phyloP scores from a whole-genome alignment of 495 filamentous ascomycete genomes.

The Penicillium goetzii region DNA sequence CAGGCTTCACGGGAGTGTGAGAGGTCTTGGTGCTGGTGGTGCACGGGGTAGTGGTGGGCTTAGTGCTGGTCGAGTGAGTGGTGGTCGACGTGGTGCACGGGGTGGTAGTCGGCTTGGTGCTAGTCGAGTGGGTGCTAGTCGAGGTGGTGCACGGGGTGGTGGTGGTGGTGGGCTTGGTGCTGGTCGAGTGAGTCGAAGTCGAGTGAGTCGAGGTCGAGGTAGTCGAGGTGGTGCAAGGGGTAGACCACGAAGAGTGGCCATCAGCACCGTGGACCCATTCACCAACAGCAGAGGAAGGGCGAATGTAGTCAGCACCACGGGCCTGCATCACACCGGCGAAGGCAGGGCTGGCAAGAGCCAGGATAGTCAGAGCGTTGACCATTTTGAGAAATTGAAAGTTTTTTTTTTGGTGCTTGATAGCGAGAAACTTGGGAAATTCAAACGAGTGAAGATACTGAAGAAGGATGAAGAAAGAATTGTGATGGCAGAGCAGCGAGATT shows the following conservation, averaged over 20 bases:
- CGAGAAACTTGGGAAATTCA: slow-evolving; percentile 28
- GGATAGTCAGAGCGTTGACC: slow-evolving; percentile 46
- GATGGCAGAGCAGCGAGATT: slow-evolving; percentile 13
- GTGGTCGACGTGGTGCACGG: slow-evolving; percentile 20
- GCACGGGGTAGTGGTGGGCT: slow-evolving; percentile 7
- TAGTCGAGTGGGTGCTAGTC: slow-evolving; percentile 8
- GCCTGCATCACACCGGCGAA: slow-evolving; percentile 46
- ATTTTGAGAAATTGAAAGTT: slow-evolving; percentile 41
- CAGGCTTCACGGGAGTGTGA: slow-evolving; percentile 25
- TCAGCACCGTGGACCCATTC: slow-evolving; percentile 14
- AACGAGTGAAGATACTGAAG: slow-evolving; percentile 47
- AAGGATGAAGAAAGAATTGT: slow-evolving; percentile 16
- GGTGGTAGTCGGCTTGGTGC: slow-evolving; percentile 4
- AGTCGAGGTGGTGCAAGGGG: slow-evolving; percentile 26
- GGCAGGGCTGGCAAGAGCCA: slow-evolving; percentile 47
- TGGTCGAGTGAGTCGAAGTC: slow-evolving; percentile 15
- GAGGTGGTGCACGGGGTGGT: slow-evolving; percentile 15
- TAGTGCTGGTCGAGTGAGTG: slow-evolving; percentile 10
- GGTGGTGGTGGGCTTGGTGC: slow-evolving; percentile 17
- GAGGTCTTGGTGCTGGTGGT: slow-evolving; percentile 11
- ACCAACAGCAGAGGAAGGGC: slow-evolving; percentile 12
- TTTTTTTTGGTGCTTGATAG: slow-evolving; percentile 16
- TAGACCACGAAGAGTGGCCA: slow-evolving; percentile 15
- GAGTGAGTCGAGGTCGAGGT: slow-evolving; percentile 13
- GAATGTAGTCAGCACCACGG: slow-evolving; percentile 28